These are phyloP conservation scores for Speleostelium caveatum DNA, from an alignment of 78 protist genomes.

Conservation along the genomic window DNA sequence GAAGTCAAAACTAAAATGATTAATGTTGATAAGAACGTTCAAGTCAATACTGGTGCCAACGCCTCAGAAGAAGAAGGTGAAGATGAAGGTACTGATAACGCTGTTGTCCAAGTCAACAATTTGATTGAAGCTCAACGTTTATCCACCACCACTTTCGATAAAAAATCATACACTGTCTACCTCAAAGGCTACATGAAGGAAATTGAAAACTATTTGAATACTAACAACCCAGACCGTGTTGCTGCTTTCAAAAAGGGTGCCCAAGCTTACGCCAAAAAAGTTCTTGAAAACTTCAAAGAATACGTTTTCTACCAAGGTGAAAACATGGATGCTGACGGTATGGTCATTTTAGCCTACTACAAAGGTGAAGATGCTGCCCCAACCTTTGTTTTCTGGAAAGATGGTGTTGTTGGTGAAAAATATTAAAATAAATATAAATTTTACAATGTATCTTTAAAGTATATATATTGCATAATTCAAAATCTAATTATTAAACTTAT, in stretches of 20 bases:
- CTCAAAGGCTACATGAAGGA: conserved; percentile 89
- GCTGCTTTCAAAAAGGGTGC: conserved; percentile 75
- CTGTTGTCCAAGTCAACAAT: conserved; percentile 59
- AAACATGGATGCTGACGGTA: conserved; percentile 85
- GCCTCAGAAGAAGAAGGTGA: conserved; percentile 85
- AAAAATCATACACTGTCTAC: conserved; percentile 84
- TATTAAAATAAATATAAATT: conserved; percentile 51
- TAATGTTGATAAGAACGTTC: conserved; percentile 25
- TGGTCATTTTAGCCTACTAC: conserved; percentile 73
- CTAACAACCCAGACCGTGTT: conserved; percentile 82
- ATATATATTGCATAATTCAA: too few relatives aligned
- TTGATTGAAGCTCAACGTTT: conserved; percentile 69
- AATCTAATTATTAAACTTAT: too few relatives aligned
- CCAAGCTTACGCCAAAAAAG: conserved; percentile 64
- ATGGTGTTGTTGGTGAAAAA: conserved; percentile 77
- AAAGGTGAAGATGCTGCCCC: conserved; percentile 74
- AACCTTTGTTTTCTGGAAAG: conserved; percentile 84
- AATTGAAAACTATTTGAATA: conserved; percentile 24
- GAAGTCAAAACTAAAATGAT: conserved; percentile 80
- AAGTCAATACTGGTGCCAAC: conserved; percentile 85
- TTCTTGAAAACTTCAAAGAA: conserved; percentile 79
- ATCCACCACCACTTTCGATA: conserved; percentile 59
- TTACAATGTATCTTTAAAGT: too few relatives aligned
- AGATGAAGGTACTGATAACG: conserved; percentile 33
- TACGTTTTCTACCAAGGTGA: conserved; percentile 83